Conservation (phyloP, 345 rosid genomes). For the Geranium brycei region DNA sequence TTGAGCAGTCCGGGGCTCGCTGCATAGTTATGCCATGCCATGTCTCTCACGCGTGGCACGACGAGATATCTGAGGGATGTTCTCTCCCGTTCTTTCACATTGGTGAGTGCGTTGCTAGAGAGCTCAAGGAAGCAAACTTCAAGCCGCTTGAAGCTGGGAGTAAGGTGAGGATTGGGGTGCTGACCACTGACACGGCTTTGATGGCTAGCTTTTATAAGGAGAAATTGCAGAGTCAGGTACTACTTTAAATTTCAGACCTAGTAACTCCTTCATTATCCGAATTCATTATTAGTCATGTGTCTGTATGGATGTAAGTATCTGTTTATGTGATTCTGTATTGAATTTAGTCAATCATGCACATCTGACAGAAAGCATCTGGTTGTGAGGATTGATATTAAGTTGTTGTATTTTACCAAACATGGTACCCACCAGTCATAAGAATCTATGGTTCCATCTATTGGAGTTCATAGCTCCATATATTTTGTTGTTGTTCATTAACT, state of each 20-base stretch:
- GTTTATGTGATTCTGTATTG: no score
- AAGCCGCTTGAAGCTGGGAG: conserved; percentile 59
- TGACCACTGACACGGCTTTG: conserved; percentile 30
- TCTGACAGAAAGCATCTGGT: no score
- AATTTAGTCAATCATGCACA: no score
- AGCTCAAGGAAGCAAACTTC: conserved; percentile 43
- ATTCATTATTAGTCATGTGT: no score
- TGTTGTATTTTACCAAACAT: no score
- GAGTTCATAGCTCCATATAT: no score
- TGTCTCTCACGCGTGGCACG: conserved; percentile 43
- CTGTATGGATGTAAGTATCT: no score
- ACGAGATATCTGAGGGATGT: conserved; percentile 40
- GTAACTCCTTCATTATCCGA: no score
- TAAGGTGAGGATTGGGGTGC: conserved; percentile 44
- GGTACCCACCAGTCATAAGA: no score
- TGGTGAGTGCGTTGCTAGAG: conserved; percentile 52
- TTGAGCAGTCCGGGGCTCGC: conserved; percentile 52
- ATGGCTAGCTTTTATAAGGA: conserved; percentile 42
- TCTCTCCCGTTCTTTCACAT: conserved; percentile 41
- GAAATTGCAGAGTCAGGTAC: conserved; percentile 46
- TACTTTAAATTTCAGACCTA: background rate
- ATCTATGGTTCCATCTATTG: no score
- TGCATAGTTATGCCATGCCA: conserved; percentile 62
- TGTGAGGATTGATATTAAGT: no score
- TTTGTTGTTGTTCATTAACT: no score